phyloP scores from a whole-genome alignment of 345 rosid genomes.

The Eucalyptus sp. region DNA sequence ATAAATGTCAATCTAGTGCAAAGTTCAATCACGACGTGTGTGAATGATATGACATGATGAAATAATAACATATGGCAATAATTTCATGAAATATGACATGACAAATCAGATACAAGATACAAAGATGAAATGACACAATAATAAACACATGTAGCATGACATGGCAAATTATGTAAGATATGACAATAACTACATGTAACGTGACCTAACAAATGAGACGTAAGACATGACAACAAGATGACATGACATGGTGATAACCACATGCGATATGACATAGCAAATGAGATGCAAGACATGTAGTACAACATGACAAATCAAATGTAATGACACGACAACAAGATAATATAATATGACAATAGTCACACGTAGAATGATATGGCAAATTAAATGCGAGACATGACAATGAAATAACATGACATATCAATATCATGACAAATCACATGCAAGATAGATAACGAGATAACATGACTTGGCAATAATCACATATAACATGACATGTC shows the following conservation, averaged over 20 bases:
- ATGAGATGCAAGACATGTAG: not conserved
- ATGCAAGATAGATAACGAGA: accelerated
- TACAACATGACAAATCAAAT: not conserved
- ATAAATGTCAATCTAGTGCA: not conserved
- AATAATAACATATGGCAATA: too few species aligned
- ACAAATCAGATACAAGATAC: not conserved
- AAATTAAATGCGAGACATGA: not conserved
- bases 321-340: not conserved
- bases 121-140: too few species aligned
- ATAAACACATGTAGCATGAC: not conserved
- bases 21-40: not conserved
- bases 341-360: not conserved
- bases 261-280: not conserved
- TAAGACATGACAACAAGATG: not conserved
- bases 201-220: not conserved
- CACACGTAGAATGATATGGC: not conserved
- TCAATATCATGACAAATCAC: not conserved
- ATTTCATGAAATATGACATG: not conserved
- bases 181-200: not conserved
- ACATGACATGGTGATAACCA: not conserved
- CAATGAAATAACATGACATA: not conserved
- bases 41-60: not conserved
- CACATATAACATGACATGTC: not conserved
- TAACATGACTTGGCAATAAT: not conserved
- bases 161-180: not conserved